Conservation (phyloP, 1,284 basidiomycete genomes). For the Singerocomus rubriflavus region DNA sequence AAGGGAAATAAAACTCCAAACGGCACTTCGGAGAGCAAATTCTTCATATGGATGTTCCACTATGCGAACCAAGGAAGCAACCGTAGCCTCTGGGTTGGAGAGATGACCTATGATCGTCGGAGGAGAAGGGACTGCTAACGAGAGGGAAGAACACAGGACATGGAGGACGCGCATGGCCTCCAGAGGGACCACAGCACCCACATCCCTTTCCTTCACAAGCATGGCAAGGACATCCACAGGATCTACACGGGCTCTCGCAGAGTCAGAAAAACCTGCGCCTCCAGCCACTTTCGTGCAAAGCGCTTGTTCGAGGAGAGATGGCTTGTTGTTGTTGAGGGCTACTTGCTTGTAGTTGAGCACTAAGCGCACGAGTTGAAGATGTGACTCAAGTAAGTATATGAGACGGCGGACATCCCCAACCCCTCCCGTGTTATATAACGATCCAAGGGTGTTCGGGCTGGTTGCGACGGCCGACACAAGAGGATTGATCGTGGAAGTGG, state of each 20-base stretch:
- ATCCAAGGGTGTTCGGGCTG: slow-evolving; percentile 56
- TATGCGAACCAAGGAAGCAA: slow-evolving; percentile 60
- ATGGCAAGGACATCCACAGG: slow-evolving; percentile 69
- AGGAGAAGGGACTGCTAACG: slow-evolving; percentile 52
- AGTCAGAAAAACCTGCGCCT: slow-evolving; percentile 47
- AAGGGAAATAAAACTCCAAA: slow-evolving; percentile 83
- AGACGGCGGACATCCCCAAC: slow-evolving; percentile 66
- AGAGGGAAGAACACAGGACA: slow-evolving; percentile 65
- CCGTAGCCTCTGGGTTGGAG: slow-evolving; percentile 64
- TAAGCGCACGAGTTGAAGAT: slow-evolving; percentile 59
- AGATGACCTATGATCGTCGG: slow-evolving; percentile 73
- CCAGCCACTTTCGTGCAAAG: slow-evolving; percentile 60
- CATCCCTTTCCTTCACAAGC: slow-evolving; percentile 61
- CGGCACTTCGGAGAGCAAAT: slow-evolving; percentile 60
- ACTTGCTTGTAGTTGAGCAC: slow-evolving; percentile 62
- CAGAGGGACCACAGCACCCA: slow-evolving; percentile 55
- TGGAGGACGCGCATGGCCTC: slow-evolving; percentile 66
- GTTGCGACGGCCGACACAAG: slow-evolving; percentile 66
- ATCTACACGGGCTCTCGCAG: slow-evolving; percentile 48
- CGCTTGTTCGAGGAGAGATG: slow-evolving; percentile 71
- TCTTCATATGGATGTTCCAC: slow-evolving; percentile 72
- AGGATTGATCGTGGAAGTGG: slow-evolving; percentile 72
- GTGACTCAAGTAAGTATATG: slow-evolving; percentile 65
- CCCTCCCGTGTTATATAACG: slow-evolving; percentile 60
- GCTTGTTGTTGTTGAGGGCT: slow-evolving; percentile 37